These are phyloP conservation scores for Rusavskia elegans DNA, from an alignment of 495 filamentous ascomycete genomes.

Conservation along the genomic window DNA sequence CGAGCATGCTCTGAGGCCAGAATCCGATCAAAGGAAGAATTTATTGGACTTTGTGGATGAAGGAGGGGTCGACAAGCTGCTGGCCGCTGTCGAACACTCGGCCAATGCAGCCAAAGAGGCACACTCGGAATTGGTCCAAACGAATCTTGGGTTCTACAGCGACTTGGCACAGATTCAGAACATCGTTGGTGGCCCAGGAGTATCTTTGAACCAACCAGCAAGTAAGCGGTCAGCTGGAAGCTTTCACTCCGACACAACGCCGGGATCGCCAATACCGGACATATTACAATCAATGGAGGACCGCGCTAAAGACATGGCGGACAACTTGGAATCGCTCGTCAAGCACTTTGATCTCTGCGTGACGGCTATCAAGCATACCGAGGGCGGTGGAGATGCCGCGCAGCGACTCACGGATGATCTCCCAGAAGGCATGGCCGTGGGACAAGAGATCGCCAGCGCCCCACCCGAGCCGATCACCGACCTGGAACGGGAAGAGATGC, in stretches of 20 bases:
- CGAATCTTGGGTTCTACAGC: slow-evolving; percentile 30
- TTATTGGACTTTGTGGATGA: slow-evolving; percentile 88
- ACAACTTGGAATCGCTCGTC: slow-evolving; percentile 66
- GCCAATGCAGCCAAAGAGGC: slow-evolving; percentile 41
- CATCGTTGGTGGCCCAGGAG: background rate
- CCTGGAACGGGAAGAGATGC: slow-evolving; percentile 66
- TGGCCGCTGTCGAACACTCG: slow-evolving; percentile 46
- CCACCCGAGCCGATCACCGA: slow-evolving; percentile 55
- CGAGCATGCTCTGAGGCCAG: slow-evolving; percentile 55
- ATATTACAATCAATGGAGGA: slow-evolving; percentile 59
- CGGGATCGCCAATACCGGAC: slow-evolving; percentile 37
- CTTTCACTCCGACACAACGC: slow-evolving; percentile 20
- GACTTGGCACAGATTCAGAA: slow-evolving; percentile 47
- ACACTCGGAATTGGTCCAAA: slow-evolving; percentile 35
- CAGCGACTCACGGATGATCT: slow-evolving; percentile 44
- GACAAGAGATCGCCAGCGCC: slow-evolving; percentile 34
- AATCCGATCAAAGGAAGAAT: slow-evolving; percentile 47
- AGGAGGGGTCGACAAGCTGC: slow-evolving; percentile 52
- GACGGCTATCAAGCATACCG: slow-evolving; percentile 78
- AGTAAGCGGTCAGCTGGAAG: slow-evolving; percentile 21
- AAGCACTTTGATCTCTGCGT: slow-evolving; percentile 90
- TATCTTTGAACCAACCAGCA: background rate
- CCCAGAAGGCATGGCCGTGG: slow-evolving; percentile 43
- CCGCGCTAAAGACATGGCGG: slow-evolving; percentile 72
- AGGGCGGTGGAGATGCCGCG: slow-evolving; percentile 68